A percentile compares a stretch with the other conserved stretches of the same genome.
Conservation (phyloP, 2,329 filamentous ascomycete genomes). For the Pseudopyrenochaeta lycopersici region DNA sequence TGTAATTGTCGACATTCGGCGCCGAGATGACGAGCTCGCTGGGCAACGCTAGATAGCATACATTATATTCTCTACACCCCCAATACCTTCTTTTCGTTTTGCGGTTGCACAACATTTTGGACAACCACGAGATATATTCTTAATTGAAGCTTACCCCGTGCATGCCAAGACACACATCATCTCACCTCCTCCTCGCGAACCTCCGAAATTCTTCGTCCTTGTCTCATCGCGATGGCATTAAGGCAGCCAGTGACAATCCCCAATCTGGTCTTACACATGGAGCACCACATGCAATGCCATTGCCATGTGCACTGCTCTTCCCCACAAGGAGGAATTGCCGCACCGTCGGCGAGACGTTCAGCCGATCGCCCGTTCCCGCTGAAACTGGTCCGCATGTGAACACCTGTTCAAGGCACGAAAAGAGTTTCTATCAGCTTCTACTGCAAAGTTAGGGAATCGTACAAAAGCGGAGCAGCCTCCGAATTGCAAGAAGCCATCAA, state of each 20-base stretch:
- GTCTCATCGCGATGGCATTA: not conserved
- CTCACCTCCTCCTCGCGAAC: not conserved
- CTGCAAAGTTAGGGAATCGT: not conserved
- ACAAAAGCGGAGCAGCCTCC: not conserved
- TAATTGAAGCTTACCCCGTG: not conserved
- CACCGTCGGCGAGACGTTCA: not conserved
- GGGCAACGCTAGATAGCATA: not conserved
- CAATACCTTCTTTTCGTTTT: not conserved
- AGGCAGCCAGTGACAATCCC: not conserved
- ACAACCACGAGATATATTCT: too few relatives aligned
- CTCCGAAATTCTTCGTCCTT: not conserved
- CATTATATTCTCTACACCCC: not conserved
- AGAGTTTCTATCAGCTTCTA: not conserved
- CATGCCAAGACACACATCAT: not conserved
- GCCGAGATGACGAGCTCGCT: not conserved
- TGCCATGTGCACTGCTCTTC: not conserved
- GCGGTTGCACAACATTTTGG: too few relatives aligned
- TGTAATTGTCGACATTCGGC: not conserved
- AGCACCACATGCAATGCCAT: not conserved
- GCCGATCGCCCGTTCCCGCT: conserved; percentile 14
- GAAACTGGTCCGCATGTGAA: conserved; percentile 33
- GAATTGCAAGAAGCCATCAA: not conserved
- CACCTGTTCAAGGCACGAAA: not conserved
- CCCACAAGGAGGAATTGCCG: too few relatives aligned
- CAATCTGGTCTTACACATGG: not conserved